Evolutionary conservation across 2,329 filamentous ascomycete genomes (phyloP).

Genomic region (Venturia asperata): DNA sequence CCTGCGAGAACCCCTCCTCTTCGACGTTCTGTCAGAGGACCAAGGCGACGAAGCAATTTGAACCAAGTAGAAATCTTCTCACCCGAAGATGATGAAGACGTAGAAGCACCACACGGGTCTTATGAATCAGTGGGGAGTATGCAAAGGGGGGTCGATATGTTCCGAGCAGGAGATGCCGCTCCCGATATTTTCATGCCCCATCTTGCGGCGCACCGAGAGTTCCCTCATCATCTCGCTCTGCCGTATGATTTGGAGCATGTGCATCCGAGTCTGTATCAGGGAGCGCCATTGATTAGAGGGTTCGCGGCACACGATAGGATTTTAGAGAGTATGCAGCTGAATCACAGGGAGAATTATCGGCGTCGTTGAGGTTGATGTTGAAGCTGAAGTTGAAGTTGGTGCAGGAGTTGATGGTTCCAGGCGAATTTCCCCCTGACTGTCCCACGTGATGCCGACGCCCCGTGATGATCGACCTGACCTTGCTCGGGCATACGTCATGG

Average conservation of each 20-base stretch:
- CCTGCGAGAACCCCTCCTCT: neutral
- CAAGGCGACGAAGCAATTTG: neutral
- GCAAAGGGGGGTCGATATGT: constrained; percentile 9
- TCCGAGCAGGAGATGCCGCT: neutral
- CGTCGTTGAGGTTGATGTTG: neutral
- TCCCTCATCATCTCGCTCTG: neutral
- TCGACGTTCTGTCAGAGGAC: neutral
- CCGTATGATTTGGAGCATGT: constrained; percentile 3
- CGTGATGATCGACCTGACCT: too few relatives aligned
- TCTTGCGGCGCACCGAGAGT: neutral
- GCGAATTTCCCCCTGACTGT: too few relatives aligned
- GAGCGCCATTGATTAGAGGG: constrained; percentile 1
- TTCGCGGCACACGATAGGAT: constrained; percentile 3
- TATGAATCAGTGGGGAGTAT: neutral
- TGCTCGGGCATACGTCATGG: too few relatives aligned
- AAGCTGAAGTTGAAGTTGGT: neutral
- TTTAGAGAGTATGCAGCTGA: neutral
- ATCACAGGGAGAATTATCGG: neutral
- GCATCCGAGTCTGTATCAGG: neutral
- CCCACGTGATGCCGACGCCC: too few relatives aligned
- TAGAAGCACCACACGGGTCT: neutral
- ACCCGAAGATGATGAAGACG: neutral
- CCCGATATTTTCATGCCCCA: constrained; percentile 3
- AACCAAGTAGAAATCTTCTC: neutral
- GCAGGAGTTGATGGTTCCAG: neutral